Evolutionary conservation across 306 rosid genomes (phyloP).

Genomic region (Ormosia emarginata): DNA sequence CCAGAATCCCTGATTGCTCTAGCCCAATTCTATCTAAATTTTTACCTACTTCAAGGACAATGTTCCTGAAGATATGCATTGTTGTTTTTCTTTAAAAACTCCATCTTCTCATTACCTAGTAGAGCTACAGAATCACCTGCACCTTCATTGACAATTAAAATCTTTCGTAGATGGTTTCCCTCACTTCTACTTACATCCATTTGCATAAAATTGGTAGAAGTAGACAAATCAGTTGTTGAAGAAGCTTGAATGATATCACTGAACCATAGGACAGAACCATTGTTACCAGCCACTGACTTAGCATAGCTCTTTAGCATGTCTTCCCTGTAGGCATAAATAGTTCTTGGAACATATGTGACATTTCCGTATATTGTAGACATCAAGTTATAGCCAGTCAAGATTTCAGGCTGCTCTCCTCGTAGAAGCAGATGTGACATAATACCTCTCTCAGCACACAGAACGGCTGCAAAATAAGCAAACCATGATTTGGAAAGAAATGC

Average conservation of each 20-base stretch:
- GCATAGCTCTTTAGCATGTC: constrained; percentile 68
- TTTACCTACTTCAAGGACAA: constrained; percentile 13
- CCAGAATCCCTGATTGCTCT: not conserved
- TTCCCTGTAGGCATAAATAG: constrained; percentile 67
- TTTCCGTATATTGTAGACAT: constrained; percentile 84
- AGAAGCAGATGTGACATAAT: constrained; percentile 72
- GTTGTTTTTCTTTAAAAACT: constrained; percentile 12
- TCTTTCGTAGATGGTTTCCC: constrained; percentile 45
- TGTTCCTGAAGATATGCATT: constrained; percentile 21
- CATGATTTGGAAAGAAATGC: constrained; percentile 1
- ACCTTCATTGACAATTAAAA: constrained; percentile 79
- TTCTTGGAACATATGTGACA: constrained; percentile 76
- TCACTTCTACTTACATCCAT: constrained; percentile 37
- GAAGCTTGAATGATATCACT: constrained; percentile 60
- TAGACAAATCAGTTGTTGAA: constrained; percentile 24
- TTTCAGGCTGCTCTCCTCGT: constrained; percentile 87
- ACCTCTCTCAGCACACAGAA: constrained; percentile 86
- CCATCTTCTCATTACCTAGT: constrained; percentile 61
- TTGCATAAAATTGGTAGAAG: constrained; percentile 26
- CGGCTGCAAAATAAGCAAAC: constrained; percentile 56
- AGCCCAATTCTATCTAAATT: not conserved
- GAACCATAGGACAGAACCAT: constrained; percentile 50
- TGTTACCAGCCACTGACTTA: constrained; percentile 49
- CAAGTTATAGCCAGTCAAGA: constrained; percentile 87
- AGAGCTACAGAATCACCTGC: constrained; percentile 90